These are phyloP conservation scores for Lithospermum erythrorhizon DNA, from an alignment of 257 asterid species.

Conservation along the genomic window DNA sequence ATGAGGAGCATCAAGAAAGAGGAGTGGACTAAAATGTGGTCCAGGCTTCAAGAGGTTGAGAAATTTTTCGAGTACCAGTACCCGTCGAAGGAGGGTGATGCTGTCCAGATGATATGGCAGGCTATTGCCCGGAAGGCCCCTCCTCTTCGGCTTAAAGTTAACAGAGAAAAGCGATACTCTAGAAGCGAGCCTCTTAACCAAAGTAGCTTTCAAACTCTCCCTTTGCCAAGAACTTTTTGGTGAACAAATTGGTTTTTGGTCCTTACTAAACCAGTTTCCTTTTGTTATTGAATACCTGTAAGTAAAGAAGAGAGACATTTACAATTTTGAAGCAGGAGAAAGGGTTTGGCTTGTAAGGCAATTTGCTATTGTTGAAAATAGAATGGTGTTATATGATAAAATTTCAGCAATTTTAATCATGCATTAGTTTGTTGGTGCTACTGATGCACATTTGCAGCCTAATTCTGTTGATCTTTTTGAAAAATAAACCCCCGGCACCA, in stretches of 20 bases:
- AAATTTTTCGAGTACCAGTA: slow-evolving; percentile 37
- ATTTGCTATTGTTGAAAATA: background rate
- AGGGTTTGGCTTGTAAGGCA: background rate
- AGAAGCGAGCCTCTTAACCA: slow-evolving; percentile 15
- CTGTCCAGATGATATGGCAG: slow-evolving; percentile 78
- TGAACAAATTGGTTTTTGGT: slow-evolving; percentile 9
- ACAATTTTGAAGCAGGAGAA: background rate
- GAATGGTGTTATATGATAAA: background rate
- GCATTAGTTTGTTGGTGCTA: background rate
- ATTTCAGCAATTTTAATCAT: background rate
- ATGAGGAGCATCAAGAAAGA: slow-evolving; percentile 33
- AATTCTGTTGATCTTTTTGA: no score
- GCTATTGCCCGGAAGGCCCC: slow-evolving; percentile 51
- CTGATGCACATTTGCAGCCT: no score
- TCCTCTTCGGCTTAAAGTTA: slow-evolving; percentile 25
- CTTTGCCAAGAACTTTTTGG: slow-evolving; percentile 48
- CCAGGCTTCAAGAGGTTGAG: slow-evolving; percentile 43
- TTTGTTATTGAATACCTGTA: background rate
- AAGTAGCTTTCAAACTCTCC: slow-evolving; percentile 14
- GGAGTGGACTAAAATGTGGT: slow-evolving; percentile 67
- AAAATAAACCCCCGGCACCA: no score
- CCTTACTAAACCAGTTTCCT: background rate
- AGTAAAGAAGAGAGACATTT: background rate
- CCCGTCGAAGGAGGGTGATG: slow-evolving; percentile 54
- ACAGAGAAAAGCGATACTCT: slow-evolving; percentile 25